Conservation (phyloP, 805 yeast species). For the Starmerella bombicola region DNA sequence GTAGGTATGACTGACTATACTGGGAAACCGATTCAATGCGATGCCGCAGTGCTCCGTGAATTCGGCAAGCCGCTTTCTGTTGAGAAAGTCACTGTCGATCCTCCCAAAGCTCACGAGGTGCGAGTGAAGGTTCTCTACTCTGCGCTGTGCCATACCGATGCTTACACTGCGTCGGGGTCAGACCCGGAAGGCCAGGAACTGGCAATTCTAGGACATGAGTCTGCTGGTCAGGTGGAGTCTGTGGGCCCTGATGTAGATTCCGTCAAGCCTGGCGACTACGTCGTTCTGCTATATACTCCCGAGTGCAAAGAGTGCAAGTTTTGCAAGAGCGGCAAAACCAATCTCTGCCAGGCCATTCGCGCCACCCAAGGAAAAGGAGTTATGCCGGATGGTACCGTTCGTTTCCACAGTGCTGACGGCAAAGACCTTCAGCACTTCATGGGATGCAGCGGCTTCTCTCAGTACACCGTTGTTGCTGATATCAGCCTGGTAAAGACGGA, state of each 20-base stretch:
- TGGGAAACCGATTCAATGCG: conserved; percentile 49
- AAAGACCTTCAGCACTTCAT: conserved; percentile 78
- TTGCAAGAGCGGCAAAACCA: conserved; percentile 91
- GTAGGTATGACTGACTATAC: conserved; percentile 6
- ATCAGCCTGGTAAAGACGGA: conserved; percentile 90
- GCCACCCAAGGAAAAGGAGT: conserved; percentile 97
- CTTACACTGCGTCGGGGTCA: conserved; percentile 83
- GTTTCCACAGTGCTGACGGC: conserved; percentile 63
- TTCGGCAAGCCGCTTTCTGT: conserved; percentile 63
- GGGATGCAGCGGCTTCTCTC: conserved; percentile 97
- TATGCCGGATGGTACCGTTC: conserved; percentile 94
- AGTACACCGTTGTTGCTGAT: conserved; percentile 96
- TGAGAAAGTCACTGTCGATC: conserved; percentile 79
- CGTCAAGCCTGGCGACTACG: conserved; percentile 89
- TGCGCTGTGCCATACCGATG: conserved; percentile 98
- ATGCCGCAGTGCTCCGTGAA: conserved; percentile 97
- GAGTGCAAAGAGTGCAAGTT: conserved; percentile 93
- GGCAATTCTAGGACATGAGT: conserved; percentile 89
- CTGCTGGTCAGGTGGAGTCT: conserved; percentile 92
- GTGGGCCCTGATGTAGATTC: conserved; percentile 87
- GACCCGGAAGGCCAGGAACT: conserved; percentile 98
- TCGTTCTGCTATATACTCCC: conserved; percentile 88
- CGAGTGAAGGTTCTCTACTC: conserved; percentile 77
- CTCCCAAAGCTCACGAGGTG: conserved; percentile 96
- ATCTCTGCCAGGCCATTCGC: conserved; percentile 88